Base-by-base conservation (phyloP, 192 early-diverging fungal species). In the Gigaspora rosea region DNA sequence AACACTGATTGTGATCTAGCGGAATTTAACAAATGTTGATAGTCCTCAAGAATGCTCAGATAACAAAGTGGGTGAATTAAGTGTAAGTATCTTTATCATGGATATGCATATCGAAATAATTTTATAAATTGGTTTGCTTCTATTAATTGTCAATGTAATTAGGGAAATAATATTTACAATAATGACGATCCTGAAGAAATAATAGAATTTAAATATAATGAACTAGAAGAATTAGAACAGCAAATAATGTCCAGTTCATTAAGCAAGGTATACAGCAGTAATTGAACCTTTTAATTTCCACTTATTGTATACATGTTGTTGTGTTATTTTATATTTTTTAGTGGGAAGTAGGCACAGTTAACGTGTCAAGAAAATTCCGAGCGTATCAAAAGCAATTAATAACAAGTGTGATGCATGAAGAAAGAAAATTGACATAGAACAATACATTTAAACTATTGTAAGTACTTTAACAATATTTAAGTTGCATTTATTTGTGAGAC, bases 371-470 rank as follows among this genome's bases (percentile, higher is more conserved):
- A 47, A 68, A 68, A 3, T 68, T 68, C 46, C 6, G 33, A 13
- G 3, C 5, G 2, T 58, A 73, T 73, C 71, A 73, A 58, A 59
- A 10, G 41, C 33, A 73, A 59, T 59, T 73, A 46, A 18, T 73
- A 59, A 1, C 15, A 41, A 73, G 51, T 46, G 3, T 73, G 58
- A 73, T 9, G 27, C 11, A 59, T 52, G 20, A 59, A 7, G 36
- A 58, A 48, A 10, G 0, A 70, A 70, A 70, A 57, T 72, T 78
- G 52, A 78, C 54, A 18, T 78, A 67, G 67, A 70, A 57, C 0
- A 18, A 78, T 70, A 67, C 57, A 41, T 71, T 70, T 9, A 51
- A 78, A 58, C 3, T 78, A 47, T 47, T 76, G 75, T 51, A 68
- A n/a, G 63, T 76, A 71, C 9, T 56, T 33, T 9, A 36, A 67